These are phyloP conservation scores for Neltuma alba DNA, from an alignment of 306 rosid species.

Conservation along the genomic window DNA sequence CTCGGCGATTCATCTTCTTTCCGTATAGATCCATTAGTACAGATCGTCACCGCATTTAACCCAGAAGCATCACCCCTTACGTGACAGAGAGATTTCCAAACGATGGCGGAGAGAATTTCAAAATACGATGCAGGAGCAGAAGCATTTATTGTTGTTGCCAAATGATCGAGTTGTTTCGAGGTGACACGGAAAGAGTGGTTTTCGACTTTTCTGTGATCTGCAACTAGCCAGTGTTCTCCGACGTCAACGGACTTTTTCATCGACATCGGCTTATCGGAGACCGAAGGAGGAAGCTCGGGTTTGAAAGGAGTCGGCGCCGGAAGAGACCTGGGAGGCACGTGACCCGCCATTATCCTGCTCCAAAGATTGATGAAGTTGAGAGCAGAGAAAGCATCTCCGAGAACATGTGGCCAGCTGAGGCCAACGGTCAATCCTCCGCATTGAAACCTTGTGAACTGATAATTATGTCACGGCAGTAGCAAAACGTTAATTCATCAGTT, in stretches of 20 bases:
- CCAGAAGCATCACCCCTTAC: conserved; percentile 37
- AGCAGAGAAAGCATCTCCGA: conserved; percentile 80
- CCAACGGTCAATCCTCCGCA: conserved; percentile 83
- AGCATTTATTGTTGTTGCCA: conserved; percentile 22
- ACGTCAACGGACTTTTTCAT: conserved; percentile 37
- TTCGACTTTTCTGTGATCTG: conserved; percentile 40
- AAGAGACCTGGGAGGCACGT: conserved; percentile 38
- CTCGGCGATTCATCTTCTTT: conserved; percentile 40
- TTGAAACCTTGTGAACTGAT: conserved; percentile 67
- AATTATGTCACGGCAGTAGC: background rate
- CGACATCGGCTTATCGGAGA: conserved; percentile 36
- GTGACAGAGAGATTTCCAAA: conserved; percentile 64
- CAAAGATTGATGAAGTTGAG: conserved; percentile 56
- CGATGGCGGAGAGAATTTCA: conserved; percentile 55
- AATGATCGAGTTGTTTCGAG: conserved; percentile 44
- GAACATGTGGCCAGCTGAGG: conserved; percentile 82
- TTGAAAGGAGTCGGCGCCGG: conserved; percentile 17
- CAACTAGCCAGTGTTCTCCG: conserved; percentile 50
- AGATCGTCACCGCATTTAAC: conserved; percentile 52
- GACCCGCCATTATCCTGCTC: conserved; percentile 54
- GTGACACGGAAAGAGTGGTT: conserved; percentile 55
- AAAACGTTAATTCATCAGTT: background rate
- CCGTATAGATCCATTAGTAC: conserved; percentile 27
- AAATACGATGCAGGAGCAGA: conserved; percentile 37
- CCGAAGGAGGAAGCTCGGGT: conserved; percentile 23